Evolutionary conservation across 345 rosid species (phyloP).

Genomic region (Pugionium cornutum): DNA sequence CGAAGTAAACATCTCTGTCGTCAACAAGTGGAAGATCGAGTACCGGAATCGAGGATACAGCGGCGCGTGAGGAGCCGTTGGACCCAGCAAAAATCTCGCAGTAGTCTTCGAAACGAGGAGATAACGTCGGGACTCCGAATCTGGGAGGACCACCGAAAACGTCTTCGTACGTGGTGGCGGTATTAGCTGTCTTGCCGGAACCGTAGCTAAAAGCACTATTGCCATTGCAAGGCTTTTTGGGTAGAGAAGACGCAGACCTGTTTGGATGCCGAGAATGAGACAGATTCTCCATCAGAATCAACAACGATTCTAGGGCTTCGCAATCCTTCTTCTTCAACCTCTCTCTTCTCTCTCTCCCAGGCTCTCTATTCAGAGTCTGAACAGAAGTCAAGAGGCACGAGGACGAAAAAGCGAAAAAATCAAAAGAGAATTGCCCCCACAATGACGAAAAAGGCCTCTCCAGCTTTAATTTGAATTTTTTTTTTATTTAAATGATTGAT

Average conservation of each 20-base stretch:
- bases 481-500: too few relatives aligned
- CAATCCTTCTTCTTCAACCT: conserved; percentile 23
- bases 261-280: conserved; percentile 56
- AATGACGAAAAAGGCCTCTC: conserved; percentile 38
- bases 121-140: conserved; percentile 56
- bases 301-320: conserved; percentile 36
- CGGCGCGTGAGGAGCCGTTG: conserved; percentile 64
- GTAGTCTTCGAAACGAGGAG: conserved; percentile 87
- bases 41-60: conserved; percentile 74
- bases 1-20: conserved; percentile 54
- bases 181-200: conserved; percentile 36
- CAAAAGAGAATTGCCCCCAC: conserved; percentile 18
- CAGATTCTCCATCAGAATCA: conserved; percentile 62
- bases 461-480: conserved; percentile 32
- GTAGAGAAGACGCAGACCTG: conserved; percentile 34
- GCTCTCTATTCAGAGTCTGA: conserved; percentile 31
- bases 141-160: conserved; percentile 73
- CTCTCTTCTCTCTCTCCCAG: conserved; percentile 18
- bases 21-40: conserved; percentile 75
- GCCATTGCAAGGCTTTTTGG: conserved; percentile 44
- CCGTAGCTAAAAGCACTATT: conserved; percentile 25
- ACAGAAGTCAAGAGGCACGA: conserved; percentile 29
- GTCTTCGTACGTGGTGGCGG: conserved; percentile 60
- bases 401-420: conserved; percentile 34
- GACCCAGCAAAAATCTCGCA: conserved; percentile 77